A percentile compares a stretch with the other conserved stretches of the same genome.
phyloP scores from a whole-genome alignment of 306 rosid genomes.

The Sphenostylis stenocarpa region DNA sequence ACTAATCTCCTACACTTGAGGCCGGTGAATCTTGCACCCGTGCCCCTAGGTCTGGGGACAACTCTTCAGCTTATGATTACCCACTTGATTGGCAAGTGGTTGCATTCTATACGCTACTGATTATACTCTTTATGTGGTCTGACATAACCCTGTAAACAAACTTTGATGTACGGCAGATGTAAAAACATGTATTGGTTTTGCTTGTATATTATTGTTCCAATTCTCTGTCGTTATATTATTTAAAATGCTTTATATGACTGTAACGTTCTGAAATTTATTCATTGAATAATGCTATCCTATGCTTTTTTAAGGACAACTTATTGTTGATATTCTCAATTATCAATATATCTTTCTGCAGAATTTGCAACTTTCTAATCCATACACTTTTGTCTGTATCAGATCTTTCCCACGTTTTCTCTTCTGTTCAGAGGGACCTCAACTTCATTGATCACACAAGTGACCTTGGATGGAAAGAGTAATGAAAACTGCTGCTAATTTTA shows the following conservation, averaged over 20 bases:
- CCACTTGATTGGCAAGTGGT: neutral
- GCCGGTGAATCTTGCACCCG: neutral
- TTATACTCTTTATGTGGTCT: neutral
- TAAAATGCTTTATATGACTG: neutral
- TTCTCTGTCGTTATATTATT: neutral
- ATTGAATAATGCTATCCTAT: neutral
- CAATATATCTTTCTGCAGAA: neutral
- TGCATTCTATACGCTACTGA: neutral
- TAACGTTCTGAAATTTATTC: neutral
- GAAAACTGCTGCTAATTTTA: conserved; percentile 30
- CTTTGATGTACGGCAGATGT: neutral
- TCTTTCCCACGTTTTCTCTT: conserved; percentile 79
- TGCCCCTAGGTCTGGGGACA: neutral
- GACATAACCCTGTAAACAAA: neutral
- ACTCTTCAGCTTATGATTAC: neutral
- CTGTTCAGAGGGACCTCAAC: conserved; percentile 68
- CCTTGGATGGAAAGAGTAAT: conserved; percentile 91
- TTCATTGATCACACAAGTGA: conserved; percentile 83
- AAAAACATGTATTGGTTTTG: neutral
- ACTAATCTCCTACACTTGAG: neutral
- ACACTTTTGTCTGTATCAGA: conserved; percentile 49
- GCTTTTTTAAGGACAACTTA: neutral
- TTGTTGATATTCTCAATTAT: neutral
- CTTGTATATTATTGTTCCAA: neutral
- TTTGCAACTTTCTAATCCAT: neutral